A percentile compares a stretch with the other conserved stretches of the same genome.
Conservation (phyloP, 148 eudicot species). For the Fagopyrum homotropicum region DNA sequence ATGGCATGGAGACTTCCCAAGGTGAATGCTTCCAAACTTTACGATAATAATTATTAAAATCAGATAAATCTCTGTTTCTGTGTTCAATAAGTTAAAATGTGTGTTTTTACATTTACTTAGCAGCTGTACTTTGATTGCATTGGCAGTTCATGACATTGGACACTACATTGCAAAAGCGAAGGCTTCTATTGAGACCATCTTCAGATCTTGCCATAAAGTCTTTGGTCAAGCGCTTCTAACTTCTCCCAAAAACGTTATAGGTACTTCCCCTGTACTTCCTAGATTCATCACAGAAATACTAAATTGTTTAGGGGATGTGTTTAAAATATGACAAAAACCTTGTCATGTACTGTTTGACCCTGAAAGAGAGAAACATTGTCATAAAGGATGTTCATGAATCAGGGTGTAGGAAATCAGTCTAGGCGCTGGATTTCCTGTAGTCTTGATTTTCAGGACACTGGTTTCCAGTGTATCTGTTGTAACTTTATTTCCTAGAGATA, state of each 20-base stretch:
- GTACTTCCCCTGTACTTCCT: slow-evolving; percentile 25
- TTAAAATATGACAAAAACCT: not conserved
- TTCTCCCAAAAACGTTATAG: slow-evolving; percentile 79
- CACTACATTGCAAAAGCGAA: slow-evolving; percentile 96
- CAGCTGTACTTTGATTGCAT: slow-evolving; percentile 20
- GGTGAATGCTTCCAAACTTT: slow-evolving; percentile 36
- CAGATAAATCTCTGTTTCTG: not conserved
- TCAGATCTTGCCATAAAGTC: slow-evolving; percentile 83
- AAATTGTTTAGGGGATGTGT: not conserved
- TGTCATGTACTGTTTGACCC: not conserved
- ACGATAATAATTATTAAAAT: not conserved
- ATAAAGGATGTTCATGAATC: not conserved
- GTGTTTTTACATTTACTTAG: not conserved
- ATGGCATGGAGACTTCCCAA: slow-evolving; percentile 86
- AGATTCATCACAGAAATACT: not conserved
- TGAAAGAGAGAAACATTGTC: not conserved
- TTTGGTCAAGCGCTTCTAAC: slow-evolving; percentile 95
- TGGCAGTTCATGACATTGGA: slow-evolving; percentile 78
- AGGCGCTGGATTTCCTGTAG: too few relatives aligned
- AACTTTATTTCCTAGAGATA: too few relatives aligned
- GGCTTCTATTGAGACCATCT: slow-evolving; percentile 86
- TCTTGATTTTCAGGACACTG: too few relatives aligned
- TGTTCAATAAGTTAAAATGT: not conserved
- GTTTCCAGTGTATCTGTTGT: too few relatives aligned
- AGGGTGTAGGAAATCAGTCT: not conserved